Conservation (phyloP, 2,329 filamentous ascomycete species). For the Colletotrichum sp. region DNA sequence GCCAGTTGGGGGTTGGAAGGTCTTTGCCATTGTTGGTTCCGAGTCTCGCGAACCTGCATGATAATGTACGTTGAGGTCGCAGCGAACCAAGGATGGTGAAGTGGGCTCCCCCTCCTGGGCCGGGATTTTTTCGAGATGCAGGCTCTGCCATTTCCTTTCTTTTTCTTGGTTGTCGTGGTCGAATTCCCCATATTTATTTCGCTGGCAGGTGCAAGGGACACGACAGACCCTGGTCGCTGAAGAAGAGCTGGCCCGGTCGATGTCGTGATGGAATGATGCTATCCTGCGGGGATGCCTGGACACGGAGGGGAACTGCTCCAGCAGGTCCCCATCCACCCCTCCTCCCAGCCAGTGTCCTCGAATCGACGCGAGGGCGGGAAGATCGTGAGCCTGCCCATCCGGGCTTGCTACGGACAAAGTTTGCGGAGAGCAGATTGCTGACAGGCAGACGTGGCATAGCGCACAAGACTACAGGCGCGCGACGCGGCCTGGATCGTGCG, state of each 20-base stretch:
- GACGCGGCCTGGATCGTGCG: constrained; percentile 16
- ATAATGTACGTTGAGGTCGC: constrained; percentile 8
- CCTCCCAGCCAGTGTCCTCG: neutral
- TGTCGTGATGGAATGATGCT: constrained; percentile 18
- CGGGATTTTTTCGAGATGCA: constrained; percentile 19
- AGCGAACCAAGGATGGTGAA: neutral
- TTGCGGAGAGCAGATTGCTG: constrained; percentile 18
- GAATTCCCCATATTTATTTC: neutral
- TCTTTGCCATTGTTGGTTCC: constrained; percentile 18
- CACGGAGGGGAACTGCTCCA: neutral
- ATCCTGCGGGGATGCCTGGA: constrained; percentile 15
- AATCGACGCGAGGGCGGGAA: constrained; percentile 22
- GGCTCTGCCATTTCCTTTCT: neutral
- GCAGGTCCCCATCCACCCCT: constrained; percentile 8
- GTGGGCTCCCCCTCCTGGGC: neutral
- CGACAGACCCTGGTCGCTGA: constrained; percentile 6
- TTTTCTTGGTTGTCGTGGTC: constrained; percentile 6
- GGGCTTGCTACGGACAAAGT: constrained; percentile 18
- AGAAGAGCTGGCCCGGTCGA: constrained; percentile 20
- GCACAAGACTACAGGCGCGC: constrained; percentile 16
- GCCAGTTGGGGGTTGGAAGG: neutral
- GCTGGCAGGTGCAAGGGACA: neutral
- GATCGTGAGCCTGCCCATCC: constrained; percentile 16
- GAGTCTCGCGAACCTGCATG: constrained; percentile 15
- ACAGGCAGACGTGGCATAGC: constrained; percentile 17